Evolutionary conservation across 2,329 filamentous ascomycete species (phyloP), one percentile per base, ranked within the genome.

Genomic region (Tolypocladium ophioglossoides): DNA sequence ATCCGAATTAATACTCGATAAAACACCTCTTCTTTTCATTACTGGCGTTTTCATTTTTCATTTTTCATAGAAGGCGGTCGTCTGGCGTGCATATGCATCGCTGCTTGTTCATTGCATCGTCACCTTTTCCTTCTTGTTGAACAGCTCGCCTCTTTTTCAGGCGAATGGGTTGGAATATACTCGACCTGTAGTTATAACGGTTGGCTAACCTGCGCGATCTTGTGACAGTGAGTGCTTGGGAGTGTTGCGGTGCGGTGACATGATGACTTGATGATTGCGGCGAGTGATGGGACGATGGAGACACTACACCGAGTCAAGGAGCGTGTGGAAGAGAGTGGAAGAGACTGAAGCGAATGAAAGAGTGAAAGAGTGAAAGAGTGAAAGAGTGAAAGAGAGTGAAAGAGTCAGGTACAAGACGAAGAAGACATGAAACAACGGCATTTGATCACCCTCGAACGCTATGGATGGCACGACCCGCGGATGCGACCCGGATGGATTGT

Each of bases 1-100:
- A 52, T 20, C 55, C 55, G 10, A 52, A 16, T n/a, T 51, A 35
- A 51, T 47, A n/a, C 9, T 35, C 34, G 16, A 38, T 37, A 18
- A n/a, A 35, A 20, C 35, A 24, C 1, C 24, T 27, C 74, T 52
- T 27, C 20, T 37, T 27, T 16, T 41, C 16, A 40, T 50, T 10
- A 9, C 8, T 40, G 11, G 39, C 4, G 22, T 2, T 2, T 27
- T 27, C 6, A 6, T 6, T 6, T 27, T 18, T 14, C 24, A 9
- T 7, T 14, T 18, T 14, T 30, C 16, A 46, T 32, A 12, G 11
- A 32, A 11, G 27, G 44, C 44, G 18, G 44, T 30, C 9, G 16
- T 47, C 30, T 47, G 44, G 44, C 44, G 44, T 47, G 44, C 44
- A 47, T 32, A 20, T 32, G 4, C n/a, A n/a, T n/a, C n/a, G 12